These are phyloP conservation scores for Aristolochia contorta DNA, from an alignment of 164 flowering plant genomes.

Conservation along the genomic window DNA sequence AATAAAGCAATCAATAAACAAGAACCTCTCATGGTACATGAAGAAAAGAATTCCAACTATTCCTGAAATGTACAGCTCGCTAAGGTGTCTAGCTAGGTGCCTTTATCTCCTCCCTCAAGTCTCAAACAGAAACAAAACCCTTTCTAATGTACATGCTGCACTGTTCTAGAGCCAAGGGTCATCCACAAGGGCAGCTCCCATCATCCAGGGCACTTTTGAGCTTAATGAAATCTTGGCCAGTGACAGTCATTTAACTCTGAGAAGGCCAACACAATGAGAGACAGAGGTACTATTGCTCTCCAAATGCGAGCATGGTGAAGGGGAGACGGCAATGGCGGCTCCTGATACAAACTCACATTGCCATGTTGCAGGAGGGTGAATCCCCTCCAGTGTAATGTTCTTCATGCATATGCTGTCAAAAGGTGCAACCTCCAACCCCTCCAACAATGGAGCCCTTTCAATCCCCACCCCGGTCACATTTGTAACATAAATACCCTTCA, in stretches of 20 bases:
- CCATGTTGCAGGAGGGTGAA: constrained; percentile 48
- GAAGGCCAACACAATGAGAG: constrained; percentile 22
- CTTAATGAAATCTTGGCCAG: too few relatives aligned
- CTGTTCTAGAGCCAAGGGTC: too few relatives aligned
- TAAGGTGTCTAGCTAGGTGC: too few relatives aligned
- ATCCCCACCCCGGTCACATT: constrained; percentile 55
- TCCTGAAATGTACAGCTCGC: too few relatives aligned
- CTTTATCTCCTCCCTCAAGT: too few relatives aligned
- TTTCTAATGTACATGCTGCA: too few relatives aligned
- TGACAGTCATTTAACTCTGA: background rate
- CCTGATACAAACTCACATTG: constrained; percentile 71
- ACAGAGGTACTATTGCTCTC: constrained; percentile 26
- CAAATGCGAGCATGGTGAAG: constrained; percentile 64
- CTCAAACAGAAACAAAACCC: too few relatives aligned
- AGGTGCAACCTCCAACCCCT: constrained; percentile 57
- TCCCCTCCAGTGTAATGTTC: constrained; percentile 54
- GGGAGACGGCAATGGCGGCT: constrained; percentile 38
- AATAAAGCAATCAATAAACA: too few relatives aligned
- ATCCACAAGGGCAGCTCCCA: too few relatives aligned
- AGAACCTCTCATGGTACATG: too few relatives aligned
- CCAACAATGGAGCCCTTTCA: constrained; percentile 49
- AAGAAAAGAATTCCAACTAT: too few relatives aligned
- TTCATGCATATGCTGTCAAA: constrained; percentile 63
- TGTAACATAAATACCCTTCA: constrained; percentile 56
- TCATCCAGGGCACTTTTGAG: too few relatives aligned